These are phyloP conservation scores for Ascochyta viciae-villosae DNA, from an alignment of 2,329 filamentous ascomycete genomes.

Conservation along the genomic window DNA sequence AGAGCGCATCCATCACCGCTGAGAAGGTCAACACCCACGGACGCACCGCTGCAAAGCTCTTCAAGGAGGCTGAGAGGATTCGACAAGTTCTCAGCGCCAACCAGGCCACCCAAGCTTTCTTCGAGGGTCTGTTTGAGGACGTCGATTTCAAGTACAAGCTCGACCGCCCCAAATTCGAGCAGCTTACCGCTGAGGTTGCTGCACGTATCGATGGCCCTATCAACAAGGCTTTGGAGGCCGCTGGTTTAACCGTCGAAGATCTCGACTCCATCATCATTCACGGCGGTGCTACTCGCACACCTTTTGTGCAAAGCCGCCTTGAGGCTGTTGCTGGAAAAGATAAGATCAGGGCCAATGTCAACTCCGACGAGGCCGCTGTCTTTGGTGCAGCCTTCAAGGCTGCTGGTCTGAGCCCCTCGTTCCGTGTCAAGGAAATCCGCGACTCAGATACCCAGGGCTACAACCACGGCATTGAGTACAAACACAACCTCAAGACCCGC, in stretches of 20 bases:
- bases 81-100: constrained; percentile 95
- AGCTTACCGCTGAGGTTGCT: constrained; percentile 72
- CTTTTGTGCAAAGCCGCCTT: constrained; percentile 90
- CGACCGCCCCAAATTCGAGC: constrained; percentile 79
- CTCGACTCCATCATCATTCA: constrained; percentile 92
- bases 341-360: constrained; percentile 92
- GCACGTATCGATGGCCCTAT: constrained; percentile 74
- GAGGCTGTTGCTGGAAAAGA: constrained; percentile 76
- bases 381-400: constrained; percentile 96
- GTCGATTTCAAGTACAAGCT: constrained; percentile 94
- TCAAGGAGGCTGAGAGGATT: constrained; percentile 87
- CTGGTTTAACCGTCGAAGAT: constrained; percentile 75
- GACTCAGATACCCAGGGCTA: constrained; percentile 80
- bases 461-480: constrained; percentile 77
- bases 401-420: constrained; percentile 89
- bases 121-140: constrained; percentile 91
- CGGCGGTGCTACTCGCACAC: constrained; percentile 87
- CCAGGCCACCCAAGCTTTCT: constrained; percentile 76
- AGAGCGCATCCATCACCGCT: constrained; percentile 68
- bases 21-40: constrained; percentile 76
- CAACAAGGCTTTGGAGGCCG: constrained; percentile 74
- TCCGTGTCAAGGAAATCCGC: constrained; percentile 96
- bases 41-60: constrained; percentile 85
- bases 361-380: constrained; percentile 94
- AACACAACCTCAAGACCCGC: constrained; percentile 70